Evolutionary conservation across 1,139 yeast species (phyloP), one percentile per base, ranked within the genome.

Genomic region (Yamadazyma membranifaciens): DNA sequence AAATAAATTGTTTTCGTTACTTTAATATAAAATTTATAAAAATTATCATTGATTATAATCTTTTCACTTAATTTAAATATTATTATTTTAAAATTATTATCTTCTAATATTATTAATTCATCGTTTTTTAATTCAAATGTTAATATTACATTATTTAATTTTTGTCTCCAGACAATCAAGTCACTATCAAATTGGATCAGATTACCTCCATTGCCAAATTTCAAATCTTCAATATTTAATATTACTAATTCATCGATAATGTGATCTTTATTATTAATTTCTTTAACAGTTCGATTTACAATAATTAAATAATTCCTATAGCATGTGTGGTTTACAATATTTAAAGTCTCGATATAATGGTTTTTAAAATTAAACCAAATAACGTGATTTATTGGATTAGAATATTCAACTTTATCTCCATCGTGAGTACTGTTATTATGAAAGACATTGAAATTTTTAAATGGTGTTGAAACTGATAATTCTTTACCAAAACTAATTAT

Each of bases 361-460:
- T 67, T 65, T 31, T 57, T 57, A 42, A 68, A 69, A 44, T 65
- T 65, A 46, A 60, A 70, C 78, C 78, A 72, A 11, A 70, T 47
- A 4, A 66, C 50, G 43, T 71, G 76, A 45, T 66, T 64, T 10
- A 53, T 46, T 28, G 27, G 33, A 31, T 59, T 59, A 9, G 9
- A 4, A 17, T 12, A 6, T 22, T 28, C 30, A 7, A 20, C 7
- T 20, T 20, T 7, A 10, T 15, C 11, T 9, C 5, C 14, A 12
- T 14, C 13, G 6, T 22, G 5, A 12, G 24, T 9, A 6, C 4
- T 15, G 4, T 22, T 9, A 32, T 22, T 12, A 13, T 14, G 22
- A 14, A 14, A 11, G 15, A 4, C 22, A 14, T 48, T 50, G 1
- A 59, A 55, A 2, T 52, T 50, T 14, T 49, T 50, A 33, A 48